Percentiles rank a stretch among this genome's conserved stretches.
phyloP scores from a whole-genome alignment of 495 filamentous ascomycete species.

The Penicillium pulvis region DNA sequence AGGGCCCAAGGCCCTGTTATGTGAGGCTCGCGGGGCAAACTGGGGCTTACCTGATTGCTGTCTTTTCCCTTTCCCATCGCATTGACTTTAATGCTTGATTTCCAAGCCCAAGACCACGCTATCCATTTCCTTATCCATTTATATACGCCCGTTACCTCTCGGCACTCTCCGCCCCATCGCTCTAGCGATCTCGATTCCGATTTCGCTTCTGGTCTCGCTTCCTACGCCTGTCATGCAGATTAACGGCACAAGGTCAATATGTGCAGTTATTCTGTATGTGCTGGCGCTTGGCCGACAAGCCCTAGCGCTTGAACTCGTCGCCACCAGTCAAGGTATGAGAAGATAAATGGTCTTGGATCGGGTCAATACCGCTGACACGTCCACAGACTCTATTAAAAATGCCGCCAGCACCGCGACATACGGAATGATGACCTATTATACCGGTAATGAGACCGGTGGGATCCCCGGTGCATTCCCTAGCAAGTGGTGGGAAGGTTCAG shows the following conservation, averaged over 20 bases:
- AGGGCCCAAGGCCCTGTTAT: background rate
- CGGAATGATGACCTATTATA: slow-evolving; percentile 22
- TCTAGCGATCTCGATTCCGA: background rate
- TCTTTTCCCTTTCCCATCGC: background rate
- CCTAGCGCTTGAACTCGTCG: slow-evolving; percentile 11
- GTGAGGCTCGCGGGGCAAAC: slow-evolving; percentile 2
- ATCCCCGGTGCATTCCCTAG: slow-evolving; percentile 23
- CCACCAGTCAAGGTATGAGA: slow-evolving; percentile 14
- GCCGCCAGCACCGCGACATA: slow-evolving; percentile 18
- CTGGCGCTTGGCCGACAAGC: slow-evolving; percentile 2
- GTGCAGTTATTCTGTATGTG: slow-evolving; percentile 13
- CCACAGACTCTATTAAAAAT: slow-evolving; percentile 22
- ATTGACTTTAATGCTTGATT: background rate
- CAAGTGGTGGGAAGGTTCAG: slow-evolving; percentile 69
- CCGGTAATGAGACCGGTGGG: slow-evolving; percentile 22
- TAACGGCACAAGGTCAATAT: slow-evolving; percentile 14
- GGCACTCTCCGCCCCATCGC: background rate
- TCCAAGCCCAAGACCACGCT: background rate
- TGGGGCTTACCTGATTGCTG: background rate
- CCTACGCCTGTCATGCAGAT: slow-evolving; percentile 9
- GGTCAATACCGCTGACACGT: background rate
- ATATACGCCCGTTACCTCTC: background rate
- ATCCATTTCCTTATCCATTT: background rate
- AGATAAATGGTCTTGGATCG: background rate
- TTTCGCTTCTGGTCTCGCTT: background rate